phyloP scores from a whole-genome alignment of 345 rosid species.

The Sisymbrium altissimum region DNA sequence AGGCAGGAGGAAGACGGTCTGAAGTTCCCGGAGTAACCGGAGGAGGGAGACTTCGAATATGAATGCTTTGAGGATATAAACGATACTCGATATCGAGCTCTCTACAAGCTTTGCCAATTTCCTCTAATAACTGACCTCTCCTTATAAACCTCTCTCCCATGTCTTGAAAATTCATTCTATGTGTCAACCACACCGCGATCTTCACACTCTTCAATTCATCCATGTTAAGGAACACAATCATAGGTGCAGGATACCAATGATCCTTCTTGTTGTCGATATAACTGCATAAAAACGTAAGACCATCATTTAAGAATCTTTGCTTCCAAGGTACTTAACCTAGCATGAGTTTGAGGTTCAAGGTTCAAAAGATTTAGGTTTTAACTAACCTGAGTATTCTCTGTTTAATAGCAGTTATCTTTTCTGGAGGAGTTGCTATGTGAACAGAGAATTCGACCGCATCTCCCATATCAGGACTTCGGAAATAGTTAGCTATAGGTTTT shows the following conservation, averaged over 20 bases:
- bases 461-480: conserved; percentile 41
- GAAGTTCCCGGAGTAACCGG: conserved; percentile 27
- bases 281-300: conserved; percentile 23
- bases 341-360: neutral
- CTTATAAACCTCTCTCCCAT: conserved; percentile 67
- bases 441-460: conserved; percentile 31
- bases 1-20: conserved; percentile 40
- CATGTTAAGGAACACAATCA: conserved; percentile 53
- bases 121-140: conserved; percentile 62
- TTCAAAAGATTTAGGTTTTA: neutral
- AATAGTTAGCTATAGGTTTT: conserved; percentile 39
- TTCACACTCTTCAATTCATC: conserved; percentile 54
- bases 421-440: conserved; percentile 38
- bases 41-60: conserved; percentile 51
- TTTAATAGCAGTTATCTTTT: conserved; percentile 36
- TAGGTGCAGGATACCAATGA: conserved; percentile 68
- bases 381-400: conserved; percentile 35
- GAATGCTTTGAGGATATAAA: conserved; percentile 57
- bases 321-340: conserved; percentile 1
- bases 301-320: neutral
- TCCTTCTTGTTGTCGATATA: conserved; percentile 68
- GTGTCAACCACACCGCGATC: conserved; percentile 68
- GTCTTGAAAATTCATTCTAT: conserved; percentile 76
- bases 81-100: conserved; percentile 83
- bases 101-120: conserved; percentile 59